A percentile compares a stretch with the other conserved stretches of the same genome.
Evolutionary conservation across 139 green algal genomes (phyloP).

Genomic region (Picochlorum sp.): DNA sequence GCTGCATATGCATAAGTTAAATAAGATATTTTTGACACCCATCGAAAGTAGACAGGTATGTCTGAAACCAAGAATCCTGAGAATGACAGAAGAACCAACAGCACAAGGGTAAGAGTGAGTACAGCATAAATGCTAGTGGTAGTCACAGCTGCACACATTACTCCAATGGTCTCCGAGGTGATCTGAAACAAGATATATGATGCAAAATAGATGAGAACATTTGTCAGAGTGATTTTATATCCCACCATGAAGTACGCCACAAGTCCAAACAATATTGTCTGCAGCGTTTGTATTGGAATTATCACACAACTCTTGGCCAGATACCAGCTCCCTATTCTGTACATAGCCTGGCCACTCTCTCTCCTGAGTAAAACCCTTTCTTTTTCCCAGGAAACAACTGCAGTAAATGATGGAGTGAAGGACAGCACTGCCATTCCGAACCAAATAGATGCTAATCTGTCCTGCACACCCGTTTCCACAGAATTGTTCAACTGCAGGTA

Average conservation of each 20-base stretch:
- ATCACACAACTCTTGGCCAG: conserved; percentile 4
- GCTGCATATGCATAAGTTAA: conserved; percentile 41
- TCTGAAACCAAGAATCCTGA: conserved; percentile 38
- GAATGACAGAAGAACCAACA: conserved; percentile 47
- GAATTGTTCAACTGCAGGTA: conserved; percentile 20
- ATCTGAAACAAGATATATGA: conserved; percentile 35
- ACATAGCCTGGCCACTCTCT: conserved; percentile 28
- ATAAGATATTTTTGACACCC: conserved; percentile 37
- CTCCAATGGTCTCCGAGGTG: conserved; percentile 27
- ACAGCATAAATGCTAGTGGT: conserved; percentile 20
- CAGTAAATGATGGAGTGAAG: conserved; percentile 43
- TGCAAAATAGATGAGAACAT: conserved; percentile 10
- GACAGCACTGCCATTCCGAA: conserved; percentile 16
- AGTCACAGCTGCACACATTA: conserved; percentile 33
- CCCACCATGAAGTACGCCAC: conserved; percentile 17
- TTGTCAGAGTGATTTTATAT: not conserved
- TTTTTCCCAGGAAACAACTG: conserved; percentile 29
- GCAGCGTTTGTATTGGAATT: conserved; percentile 4
- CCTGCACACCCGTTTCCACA: conserved; percentile 12
- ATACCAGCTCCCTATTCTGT: conserved; percentile 14
- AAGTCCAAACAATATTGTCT: conserved; percentile 5
- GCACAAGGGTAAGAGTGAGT: conserved; percentile 41
- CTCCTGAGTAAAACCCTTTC: conserved; percentile 37
- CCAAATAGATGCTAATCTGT: conserved; percentile 23
- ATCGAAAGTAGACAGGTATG: conserved; percentile 41